Percentiles rank a stretch among this genome's conserved stretches.
These are phyloP conservation scores for Daldinia decipiens DNA, from an alignment of 495 filamentous ascomycete genomes.

Conservation along the genomic window DNA sequence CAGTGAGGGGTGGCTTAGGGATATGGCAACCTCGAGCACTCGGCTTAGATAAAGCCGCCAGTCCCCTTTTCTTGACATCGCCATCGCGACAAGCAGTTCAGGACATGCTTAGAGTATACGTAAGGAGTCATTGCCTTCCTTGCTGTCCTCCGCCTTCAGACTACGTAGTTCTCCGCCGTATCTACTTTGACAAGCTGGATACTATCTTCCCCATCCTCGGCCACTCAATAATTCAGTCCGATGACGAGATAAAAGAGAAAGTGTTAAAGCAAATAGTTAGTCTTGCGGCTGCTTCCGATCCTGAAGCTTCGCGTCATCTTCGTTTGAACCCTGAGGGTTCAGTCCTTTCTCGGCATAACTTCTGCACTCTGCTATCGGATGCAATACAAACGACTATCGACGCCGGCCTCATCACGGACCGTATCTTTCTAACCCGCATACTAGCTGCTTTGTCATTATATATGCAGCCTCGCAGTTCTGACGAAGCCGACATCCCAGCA, in stretches of 20 bases:
- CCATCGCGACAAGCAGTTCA: constrained; percentile 45
- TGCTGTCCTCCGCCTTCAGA: constrained; percentile 49
- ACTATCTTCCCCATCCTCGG: constrained; percentile 63
- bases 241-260: constrained; percentile 46
- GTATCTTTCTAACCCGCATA: constrained; percentile 48
- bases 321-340: constrained; percentile 41
- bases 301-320: constrained; percentile 51
- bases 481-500: constrained; percentile 48
- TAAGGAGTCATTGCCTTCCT: constrained; percentile 51
- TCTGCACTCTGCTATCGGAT: constrained; percentile 51
- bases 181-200: constrained; percentile 60
- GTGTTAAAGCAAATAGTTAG: constrained; percentile 58
- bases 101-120: constrained; percentile 49
- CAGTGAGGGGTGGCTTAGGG: constrained; percentile 51
- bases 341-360: constrained; percentile 49
- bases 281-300: constrained; percentile 61
- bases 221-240: constrained; percentile 10
- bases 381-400: constrained; percentile 49
- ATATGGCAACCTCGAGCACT: constrained; percentile 49
- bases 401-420: constrained; percentile 46
- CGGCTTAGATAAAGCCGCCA: constrained; percentile 17
- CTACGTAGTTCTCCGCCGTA: constrained; percentile 49
- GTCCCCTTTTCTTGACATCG: constrained; percentile 32
- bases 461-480: constrained; percentile 47
- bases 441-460: constrained; percentile 49